Conservation (phyloP, 352 stramenopile species). For the Pelagophyceae sp. region DNA sequence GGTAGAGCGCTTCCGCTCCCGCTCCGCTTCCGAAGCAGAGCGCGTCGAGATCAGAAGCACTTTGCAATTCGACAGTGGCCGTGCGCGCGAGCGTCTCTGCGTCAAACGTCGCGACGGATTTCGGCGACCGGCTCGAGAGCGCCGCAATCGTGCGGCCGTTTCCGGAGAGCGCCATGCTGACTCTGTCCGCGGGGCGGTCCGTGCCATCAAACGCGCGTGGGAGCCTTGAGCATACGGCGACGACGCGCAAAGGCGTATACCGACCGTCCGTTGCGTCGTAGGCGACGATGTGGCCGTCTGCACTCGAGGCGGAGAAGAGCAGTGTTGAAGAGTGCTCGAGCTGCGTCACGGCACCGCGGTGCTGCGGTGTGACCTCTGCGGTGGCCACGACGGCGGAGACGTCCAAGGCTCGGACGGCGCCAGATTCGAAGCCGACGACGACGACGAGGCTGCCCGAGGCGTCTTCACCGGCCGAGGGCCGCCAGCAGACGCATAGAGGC, state of each 20-base stretch:
- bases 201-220: not conserved
- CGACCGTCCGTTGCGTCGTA: conserved; percentile 31
- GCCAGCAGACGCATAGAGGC: conserved; percentile 54
- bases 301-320: not conserved
- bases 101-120: not conserved
- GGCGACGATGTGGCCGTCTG: conserved; percentile 39
- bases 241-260: not conserved
- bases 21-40: no score
- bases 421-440: conserved; percentile 58
- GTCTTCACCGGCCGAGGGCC: conserved; percentile 30
- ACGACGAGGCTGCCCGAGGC: not conserved
- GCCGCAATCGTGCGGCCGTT: not conserved
- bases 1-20: no score
- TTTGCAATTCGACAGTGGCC: not conserved
- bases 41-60: no score
- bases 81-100: not conserved
- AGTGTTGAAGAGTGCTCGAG: not conserved
- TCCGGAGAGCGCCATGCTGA: not conserved
- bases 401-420: conserved; percentile 68
- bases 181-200: conserved; percentile 1
- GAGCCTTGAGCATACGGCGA: not conserved
- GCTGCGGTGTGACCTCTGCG: conserved; percentile 39
- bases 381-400: conserved; percentile 45
- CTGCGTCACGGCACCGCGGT: conserved; percentile 52
- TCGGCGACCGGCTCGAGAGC: not conserved